Conservation (phyloP, 2,329 filamentous ascomycete genomes). For the Pseudogymnoascus sp. region DNA sequence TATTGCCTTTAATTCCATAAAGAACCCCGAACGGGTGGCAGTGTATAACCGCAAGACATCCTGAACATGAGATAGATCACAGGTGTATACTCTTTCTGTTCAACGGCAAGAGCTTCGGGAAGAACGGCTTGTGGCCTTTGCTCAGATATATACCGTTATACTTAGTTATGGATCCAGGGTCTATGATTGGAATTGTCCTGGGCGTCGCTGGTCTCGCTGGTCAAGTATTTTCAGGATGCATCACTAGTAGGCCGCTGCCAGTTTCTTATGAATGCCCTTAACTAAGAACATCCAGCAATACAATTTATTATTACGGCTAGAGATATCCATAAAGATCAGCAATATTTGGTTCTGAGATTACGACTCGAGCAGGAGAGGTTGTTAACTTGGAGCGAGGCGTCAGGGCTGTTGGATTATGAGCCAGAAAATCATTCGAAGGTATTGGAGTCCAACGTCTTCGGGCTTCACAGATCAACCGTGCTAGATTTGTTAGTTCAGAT, state of each 20-base stretch:
- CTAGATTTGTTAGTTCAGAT: slow-evolving; percentile 41
- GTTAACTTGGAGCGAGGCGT: slow-evolving; percentile 43
- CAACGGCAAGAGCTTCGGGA: background rate
- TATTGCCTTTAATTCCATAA: background rate
- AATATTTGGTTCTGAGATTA: slow-evolving; percentile 40
- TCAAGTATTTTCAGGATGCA: slow-evolving; percentile 40
- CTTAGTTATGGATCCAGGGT: slow-evolving; percentile 35
- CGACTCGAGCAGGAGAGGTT: slow-evolving; percentile 43
- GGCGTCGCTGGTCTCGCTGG: slow-evolving; percentile 39
- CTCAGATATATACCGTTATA: background rate
- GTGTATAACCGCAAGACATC: background rate
- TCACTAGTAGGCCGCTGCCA: slow-evolving; percentile 30
- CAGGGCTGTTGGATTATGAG: slow-evolving; percentile 38
- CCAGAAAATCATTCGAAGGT: slow-evolving; percentile 34
- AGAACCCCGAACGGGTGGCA: background rate
- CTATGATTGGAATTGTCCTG: slow-evolving; percentile 35
- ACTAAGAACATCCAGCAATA: slow-evolving; percentile 29
- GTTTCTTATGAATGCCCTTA: background rate
- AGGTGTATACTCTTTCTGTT: background rate
- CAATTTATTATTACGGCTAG: slow-evolving; percentile 41
- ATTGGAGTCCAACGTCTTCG: slow-evolving; percentile 40
- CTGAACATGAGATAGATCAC: background rate
- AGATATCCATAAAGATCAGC: slow-evolving; percentile 40
- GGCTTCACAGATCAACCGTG: slow-evolving; percentile 41
- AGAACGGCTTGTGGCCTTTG: background rate